Evolutionary conservation across 495 filamentous ascomycete genomes (phyloP).

Genomic region (Lasiosphaeria ovina): DNA sequence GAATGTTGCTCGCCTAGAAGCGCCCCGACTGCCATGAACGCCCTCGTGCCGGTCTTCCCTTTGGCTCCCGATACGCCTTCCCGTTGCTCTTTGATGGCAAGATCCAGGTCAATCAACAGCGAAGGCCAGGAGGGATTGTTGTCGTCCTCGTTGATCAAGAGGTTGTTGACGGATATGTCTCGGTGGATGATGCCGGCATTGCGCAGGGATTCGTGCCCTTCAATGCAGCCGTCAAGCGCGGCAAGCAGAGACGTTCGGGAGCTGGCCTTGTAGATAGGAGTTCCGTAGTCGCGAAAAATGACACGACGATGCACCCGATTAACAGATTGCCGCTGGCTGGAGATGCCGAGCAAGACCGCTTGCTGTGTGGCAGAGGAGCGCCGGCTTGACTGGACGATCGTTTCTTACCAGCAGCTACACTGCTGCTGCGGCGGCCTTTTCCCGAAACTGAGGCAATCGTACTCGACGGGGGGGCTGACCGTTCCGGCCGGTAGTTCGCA

Average conservation of each 20-base stretch:
- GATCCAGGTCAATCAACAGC: conserved; percentile 46
- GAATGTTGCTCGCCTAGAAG: conserved; percentile 41
- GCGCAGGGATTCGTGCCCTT: conserved; percentile 15
- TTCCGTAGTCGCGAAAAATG: conserved; percentile 2
- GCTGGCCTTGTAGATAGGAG: conserved; percentile 11
- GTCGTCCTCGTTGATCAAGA: conserved; percentile 41
- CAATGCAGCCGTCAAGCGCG: conserved; percentile 40
- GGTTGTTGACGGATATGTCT: conserved; percentile 38
- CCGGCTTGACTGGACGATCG: conserved; percentile 32
- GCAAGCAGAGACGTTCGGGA: conserved; percentile 29
- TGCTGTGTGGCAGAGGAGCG: conserved; percentile 17
- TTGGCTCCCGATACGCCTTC: conserved; percentile 35
- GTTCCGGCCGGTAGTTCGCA: conserved; percentile 33
- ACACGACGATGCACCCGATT: conserved; percentile 16
- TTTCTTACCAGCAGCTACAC: conserved; percentile 31
- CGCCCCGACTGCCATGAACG: conserved; percentile 45
- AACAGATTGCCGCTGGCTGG: conserved; percentile 18
- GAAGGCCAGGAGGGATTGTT: conserved; percentile 21
- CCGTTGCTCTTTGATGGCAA: conserved; percentile 37
- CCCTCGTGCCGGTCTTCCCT: conserved; percentile 44
- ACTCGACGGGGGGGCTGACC: conserved; percentile 19
- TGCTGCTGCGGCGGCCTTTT: conserved; percentile 24
- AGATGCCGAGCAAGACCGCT: conserved; percentile 9
- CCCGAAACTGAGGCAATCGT: conserved; percentile 14
- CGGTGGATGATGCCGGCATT: conserved; percentile 27